phyloP scores from a whole-genome alignment of 75 land plant species.

The Picea glauca region DNA sequence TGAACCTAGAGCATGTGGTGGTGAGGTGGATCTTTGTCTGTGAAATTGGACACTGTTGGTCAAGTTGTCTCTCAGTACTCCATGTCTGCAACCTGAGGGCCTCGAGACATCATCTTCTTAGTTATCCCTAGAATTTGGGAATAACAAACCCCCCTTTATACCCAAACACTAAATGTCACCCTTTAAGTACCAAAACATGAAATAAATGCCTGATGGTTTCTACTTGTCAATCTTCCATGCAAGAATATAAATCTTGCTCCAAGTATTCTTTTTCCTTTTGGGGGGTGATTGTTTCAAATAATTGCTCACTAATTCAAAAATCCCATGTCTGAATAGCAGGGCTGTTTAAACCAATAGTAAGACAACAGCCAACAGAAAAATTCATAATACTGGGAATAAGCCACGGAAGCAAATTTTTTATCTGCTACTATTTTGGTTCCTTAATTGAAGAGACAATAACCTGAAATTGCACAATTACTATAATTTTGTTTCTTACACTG shows the following conservation, averaged over 20 bases:
- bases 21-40: too few relatives aligned
- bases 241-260: not conserved
- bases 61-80: too few relatives aligned
- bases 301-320: not conserved
- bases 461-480: not conserved
- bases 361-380: too few relatives aligned
- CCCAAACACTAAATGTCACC: not conserved
- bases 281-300: not conserved
- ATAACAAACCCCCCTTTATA: not conserved
- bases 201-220: not conserved
- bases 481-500: conserved; percentile 35
- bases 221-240: not conserved
- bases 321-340: not conserved
- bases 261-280: too few relatives aligned
- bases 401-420: not conserved
- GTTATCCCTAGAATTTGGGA: too few relatives aligned
- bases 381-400: not conserved
- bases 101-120: too few relatives aligned
- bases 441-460: not conserved
- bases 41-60: too few relatives aligned
- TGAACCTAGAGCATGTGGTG: too few relatives aligned
- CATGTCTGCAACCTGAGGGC: too few relatives aligned
- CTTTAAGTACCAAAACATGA: not conserved
- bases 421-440: not conserved
- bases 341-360: not conserved